Evolutionary conservation across 176 grass and related monocot species (phyloP).

Genomic region (Sorghum bicolor): Sorghum_bicolor_NCBIv3 NC_012871.2:66109001-66109500

Average conservation of each 20-base stretch:
- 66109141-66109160: conserved; percentile 49
- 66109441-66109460: not conserved
- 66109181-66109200: conserved; percentile 23
- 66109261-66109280: not conserved
- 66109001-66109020: not conserved
- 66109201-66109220: conserved; percentile 50
- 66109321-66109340: conserved; percentile 34
- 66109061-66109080: conserved; percentile 52
- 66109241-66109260: conserved; percentile 30
- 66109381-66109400: too few species aligned
- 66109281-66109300: conserved; percentile 12
- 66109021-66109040: not conserved
- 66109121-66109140: conserved; percentile 79
- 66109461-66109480: not conserved
- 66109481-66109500: conserved; percentile 46
- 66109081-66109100: conserved; percentile 34
- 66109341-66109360: conserved; percentile 13
- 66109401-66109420: too few species aligned
- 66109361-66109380: not conserved
- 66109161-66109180: conserved; percentile 45
- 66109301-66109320: conserved; percentile 76
- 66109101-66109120: conserved; percentile 44
- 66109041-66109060: conserved; percentile 24
- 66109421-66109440: conserved; percentile 37
- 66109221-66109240: conserved; percentile 35